phyloP scores from a whole-genome alignment of 2,329 filamentous ascomycete genomes.

The Meredithiella fracta region DNA sequence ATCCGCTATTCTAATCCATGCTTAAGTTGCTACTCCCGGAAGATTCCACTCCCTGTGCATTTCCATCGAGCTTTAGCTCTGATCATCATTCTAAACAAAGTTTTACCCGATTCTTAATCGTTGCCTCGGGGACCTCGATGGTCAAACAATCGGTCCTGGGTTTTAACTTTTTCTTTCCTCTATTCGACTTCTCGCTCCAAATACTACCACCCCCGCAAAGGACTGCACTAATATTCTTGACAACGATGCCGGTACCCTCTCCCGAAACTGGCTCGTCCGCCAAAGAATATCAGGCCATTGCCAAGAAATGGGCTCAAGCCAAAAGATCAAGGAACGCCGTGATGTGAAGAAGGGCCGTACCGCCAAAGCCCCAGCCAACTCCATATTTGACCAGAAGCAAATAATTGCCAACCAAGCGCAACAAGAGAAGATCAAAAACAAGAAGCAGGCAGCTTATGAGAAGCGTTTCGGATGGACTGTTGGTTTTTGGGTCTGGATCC shows the following conservation, averaged over 20 bases:
- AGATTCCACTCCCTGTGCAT: constrained; percentile 13
- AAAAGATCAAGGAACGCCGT: constrained; percentile 32
- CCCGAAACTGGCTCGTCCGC: constrained; percentile 1
- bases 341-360: constrained; percentile 20
- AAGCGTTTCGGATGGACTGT: constrained; percentile 40
- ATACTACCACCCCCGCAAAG: background rate
- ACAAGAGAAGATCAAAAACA: constrained; percentile 4
- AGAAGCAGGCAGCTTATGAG: constrained; percentile 25
- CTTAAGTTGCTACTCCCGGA: constrained; percentile 8
- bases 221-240: background rate
- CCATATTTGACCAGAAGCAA: constrained; percentile 7
- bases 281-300: constrained; percentile 36
- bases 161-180: background rate
- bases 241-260: background rate
- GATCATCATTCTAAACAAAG: background rate
- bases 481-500: constrained; percentile 53
- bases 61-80: constrained; percentile 3
- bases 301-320: constrained; percentile 36
- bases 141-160: background rate
- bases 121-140: background rate
- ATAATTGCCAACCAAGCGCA: constrained; percentile 7
- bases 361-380: background rate
- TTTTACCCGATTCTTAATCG: background rate
- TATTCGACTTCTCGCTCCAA: background rate
- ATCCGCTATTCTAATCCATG: constrained; percentile 7